A percentile compares a stretch with the other conserved stretches of the same genome.
These are phyloP conservation scores for Pyricularia grisea DNA, from an alignment of 2,329 filamentous ascomycete species.

Conservation along the genomic window DNA sequence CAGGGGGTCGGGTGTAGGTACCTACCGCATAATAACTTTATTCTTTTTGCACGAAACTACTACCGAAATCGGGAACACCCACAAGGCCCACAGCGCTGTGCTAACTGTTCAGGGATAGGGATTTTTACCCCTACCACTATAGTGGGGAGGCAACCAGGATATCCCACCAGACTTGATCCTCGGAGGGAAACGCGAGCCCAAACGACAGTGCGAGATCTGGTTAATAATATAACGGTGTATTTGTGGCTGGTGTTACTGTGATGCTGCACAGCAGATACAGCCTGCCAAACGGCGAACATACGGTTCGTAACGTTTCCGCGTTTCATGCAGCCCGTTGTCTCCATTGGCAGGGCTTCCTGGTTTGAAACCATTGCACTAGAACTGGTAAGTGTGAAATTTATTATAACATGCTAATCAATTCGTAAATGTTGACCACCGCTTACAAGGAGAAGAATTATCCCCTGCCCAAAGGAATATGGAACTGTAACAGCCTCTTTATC, in stretches of 20 bases:
- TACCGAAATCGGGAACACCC: too few relatives aligned
- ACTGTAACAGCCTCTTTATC: background rate
- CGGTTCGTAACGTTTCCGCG: background rate
- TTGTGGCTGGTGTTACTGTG: too few relatives aligned
- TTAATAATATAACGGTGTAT: background rate
- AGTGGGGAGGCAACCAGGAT: background rate
- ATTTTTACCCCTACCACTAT: too few relatives aligned
- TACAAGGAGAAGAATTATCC: background rate
- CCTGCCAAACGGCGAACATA: too few relatives aligned
- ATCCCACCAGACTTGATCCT: background rate
- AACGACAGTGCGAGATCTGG: background rate
- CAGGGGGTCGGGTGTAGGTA: too few relatives aligned
- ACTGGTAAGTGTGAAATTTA: background rate
- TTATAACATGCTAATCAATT: background rate
- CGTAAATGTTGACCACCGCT: background rate
- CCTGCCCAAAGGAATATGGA: background rate
- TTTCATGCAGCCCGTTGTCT: background rate
- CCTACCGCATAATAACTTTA: too few relatives aligned
- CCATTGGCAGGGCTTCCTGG: background rate
- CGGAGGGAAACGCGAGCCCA: background rate
- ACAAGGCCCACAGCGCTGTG: too few relatives aligned
- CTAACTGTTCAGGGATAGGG: too few relatives aligned
- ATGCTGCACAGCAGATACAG: too few relatives aligned
- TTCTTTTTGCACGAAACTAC: too few relatives aligned
- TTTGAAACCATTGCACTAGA: background rate